phyloP scores from a whole-genome alignment of 2,329 filamentous ascomycete species.

The Colletotrichum trifolii region DNA sequence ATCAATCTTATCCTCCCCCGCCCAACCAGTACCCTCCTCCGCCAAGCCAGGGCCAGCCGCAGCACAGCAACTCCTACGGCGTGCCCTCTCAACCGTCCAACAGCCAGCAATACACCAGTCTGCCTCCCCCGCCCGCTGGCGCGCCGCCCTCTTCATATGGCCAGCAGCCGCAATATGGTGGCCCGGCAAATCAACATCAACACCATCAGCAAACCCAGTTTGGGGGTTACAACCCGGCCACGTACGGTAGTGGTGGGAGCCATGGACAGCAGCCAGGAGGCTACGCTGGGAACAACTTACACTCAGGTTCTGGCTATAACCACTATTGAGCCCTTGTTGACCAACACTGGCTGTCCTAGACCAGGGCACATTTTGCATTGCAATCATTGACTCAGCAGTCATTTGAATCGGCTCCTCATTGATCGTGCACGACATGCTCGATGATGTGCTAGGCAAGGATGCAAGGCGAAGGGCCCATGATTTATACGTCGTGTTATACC shows the following conservation, averaged over 20 bases:
- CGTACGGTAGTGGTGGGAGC: conserved; percentile 42
- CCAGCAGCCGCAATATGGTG: conserved; percentile 35
- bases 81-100: conserved; percentile 36
- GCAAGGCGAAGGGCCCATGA: no score
- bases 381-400: no score
- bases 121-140: conserved; percentile 32
- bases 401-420: no score
- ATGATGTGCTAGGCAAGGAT: no score
- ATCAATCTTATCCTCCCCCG: conserved; percentile 37
- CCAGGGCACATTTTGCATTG: no score
- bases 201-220: conserved; percentile 32
- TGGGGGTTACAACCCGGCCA: conserved; percentile 45
- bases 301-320: conserved; percentile 32
- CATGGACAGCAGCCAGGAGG: conserved; percentile 45
- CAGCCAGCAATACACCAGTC: conserved; percentile 37
- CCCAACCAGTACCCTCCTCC: conserved; percentile 35
- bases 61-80: conserved; percentile 36
- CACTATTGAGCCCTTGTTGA: conserved; percentile 29
- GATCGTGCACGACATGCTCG: no score
- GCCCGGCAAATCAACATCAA: conserved; percentile 37
- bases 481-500: no score
- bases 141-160: conserved; percentile 33
- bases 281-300: conserved; percentile 42
- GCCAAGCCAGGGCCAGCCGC: conserved; percentile 35
- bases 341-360: no score